Base-by-base conservation (phyloP, 345 rosid species). In the Lepidium aucheri region DNA sequence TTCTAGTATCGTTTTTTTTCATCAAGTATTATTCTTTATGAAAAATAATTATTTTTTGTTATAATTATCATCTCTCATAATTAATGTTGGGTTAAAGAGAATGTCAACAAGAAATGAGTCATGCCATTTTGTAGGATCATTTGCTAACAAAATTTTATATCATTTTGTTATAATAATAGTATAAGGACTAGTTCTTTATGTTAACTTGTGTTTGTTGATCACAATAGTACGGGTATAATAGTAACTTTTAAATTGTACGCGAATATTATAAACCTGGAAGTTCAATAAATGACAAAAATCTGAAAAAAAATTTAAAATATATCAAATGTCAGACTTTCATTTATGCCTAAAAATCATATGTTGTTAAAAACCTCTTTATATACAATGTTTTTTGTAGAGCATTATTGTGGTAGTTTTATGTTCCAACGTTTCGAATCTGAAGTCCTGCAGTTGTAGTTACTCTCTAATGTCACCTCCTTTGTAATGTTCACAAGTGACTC, bases 101-200 rank as follows among this genome's bases (percentile, higher is more conserved):
- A 61, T 33, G 66, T 61, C 43, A 61, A 33, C 66, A 61, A 18
- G 38, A 50, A 63, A 50, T 63, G 58, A 50, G 58, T 15, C 68
- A 38, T 50, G 68, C 58, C 47, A 36, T 24, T 63, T 22, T 20
- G 3, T 20, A 22, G 35, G 22, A 35, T 47, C 46, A 63, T 49
- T 35, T 12, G 44, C 16, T 36, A 34, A 34, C 9, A 45, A 51
- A n/a, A 33, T 3, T 46, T 28, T 28, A 2, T 30, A 32, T 3
- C 7, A 5, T 38, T 56, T 56, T 7, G 1, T 38, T 7, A 18
- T 4, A 7, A 38, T 46, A 38, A 32, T 3, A 24, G 4, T 6
- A 17, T 16, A 7, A 16, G 13, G 18, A 38, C 4, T 13, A n/a
- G 5, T 17, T 12, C 30, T 60, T 15, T 43, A 8, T 15, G 7